These are phyloP conservation scores for Neurospora sublineolata DNA, from an alignment of 495 filamentous ascomycete genomes.

Conservation along the genomic window DNA sequence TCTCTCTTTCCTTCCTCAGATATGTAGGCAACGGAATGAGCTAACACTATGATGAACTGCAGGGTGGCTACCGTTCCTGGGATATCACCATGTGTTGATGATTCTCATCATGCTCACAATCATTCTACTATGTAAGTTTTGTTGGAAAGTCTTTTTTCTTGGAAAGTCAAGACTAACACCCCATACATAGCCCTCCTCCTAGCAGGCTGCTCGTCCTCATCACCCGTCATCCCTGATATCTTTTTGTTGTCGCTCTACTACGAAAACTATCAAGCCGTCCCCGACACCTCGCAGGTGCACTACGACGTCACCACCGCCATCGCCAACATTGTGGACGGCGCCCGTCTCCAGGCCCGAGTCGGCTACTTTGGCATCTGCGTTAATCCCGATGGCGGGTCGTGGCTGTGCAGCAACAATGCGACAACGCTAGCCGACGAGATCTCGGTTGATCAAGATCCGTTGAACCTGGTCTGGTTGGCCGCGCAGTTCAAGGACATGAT, in stretches of 20 bases:
- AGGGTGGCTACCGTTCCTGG: slow-evolving; percentile 90
- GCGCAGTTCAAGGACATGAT: slow-evolving; percentile 72
- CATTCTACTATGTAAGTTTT: slow-evolving; percentile 71
- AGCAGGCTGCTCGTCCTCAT: slow-evolving; percentile 68
- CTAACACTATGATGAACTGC: slow-evolving; percentile 2
- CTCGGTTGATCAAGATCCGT: slow-evolving; percentile 58
- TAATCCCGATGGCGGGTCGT: slow-evolving; percentile 57
- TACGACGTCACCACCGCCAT: slow-evolving; percentile 70
- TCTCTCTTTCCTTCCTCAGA: neutral
- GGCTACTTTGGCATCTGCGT: slow-evolving; percentile 66
- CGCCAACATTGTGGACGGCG: slow-evolving; percentile 57
- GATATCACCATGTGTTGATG: slow-evolving; percentile 98
- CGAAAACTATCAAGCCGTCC: slow-evolving; percentile 51
- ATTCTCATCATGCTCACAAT: slow-evolving; percentile 88
- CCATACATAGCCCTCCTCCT: slow-evolving; percentile 52
- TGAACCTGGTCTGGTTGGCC: slow-evolving; percentile 72
- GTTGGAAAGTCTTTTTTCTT: slow-evolving; percentile 20
- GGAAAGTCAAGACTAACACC: neutral
- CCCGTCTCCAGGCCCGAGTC: slow-evolving; percentile 56
- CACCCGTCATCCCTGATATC: slow-evolving; percentile 63
- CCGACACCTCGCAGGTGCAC: slow-evolving; percentile 67
- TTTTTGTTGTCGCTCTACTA: slow-evolving; percentile 73
- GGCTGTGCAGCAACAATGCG: slow-evolving; percentile 69
- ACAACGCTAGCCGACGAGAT: slow-evolving; percentile 60
- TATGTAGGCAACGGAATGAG: neutral